Percentiles rank a stretch among this genome's conserved stretches.
phyloP scores from a whole-genome alignment of 2,329 filamentous ascomycete species.

The Aureobasidium sp. region DNA sequence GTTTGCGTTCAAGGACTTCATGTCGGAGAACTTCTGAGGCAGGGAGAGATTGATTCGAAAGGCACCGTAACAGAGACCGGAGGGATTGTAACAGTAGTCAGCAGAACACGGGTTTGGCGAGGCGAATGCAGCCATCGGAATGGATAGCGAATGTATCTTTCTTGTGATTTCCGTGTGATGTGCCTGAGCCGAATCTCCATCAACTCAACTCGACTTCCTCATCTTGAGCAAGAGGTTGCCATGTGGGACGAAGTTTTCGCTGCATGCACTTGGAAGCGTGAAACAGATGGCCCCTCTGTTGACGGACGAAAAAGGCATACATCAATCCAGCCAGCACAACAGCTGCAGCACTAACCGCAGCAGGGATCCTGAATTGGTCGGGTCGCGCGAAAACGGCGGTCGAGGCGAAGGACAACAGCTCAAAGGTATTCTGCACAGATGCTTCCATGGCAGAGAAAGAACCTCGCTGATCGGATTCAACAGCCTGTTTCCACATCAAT shows the following conservation, averaged over 20 bases:
- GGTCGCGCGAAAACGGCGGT: conserved; percentile 58
- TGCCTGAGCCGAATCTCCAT: background rate
- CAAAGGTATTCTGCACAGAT: conserved; percentile 59
- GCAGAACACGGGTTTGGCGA: no score
- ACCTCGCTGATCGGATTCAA: conserved; percentile 43
- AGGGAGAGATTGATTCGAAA: background rate
- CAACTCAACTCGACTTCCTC: background rate
- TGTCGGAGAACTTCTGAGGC: background rate
- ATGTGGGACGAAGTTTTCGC: background rate
- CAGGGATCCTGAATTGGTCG: conserved; percentile 55
- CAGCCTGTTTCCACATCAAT: conserved; percentile 21
- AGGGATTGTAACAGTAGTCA: background rate
- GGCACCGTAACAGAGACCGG: background rate
- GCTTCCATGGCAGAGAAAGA: conserved; percentile 61
- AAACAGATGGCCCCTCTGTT: conserved; percentile 51
- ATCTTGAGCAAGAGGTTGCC: background rate
- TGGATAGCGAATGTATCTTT: background rate
- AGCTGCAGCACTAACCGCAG: conserved; percentile 48
- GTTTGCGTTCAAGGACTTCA: background rate
- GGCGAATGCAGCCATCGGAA: background rate
- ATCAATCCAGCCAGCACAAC: conserved; percentile 41
- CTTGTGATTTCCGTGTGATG: background rate
- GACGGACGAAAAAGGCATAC: conserved; percentile 50
- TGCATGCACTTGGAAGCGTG: conserved; percentile 33
- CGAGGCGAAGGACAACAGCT: conserved; percentile 55